A percentile compares a stretch with the other conserved stretches of the same genome.
Evolutionary conservation across 2,329 filamentous ascomycete species (phyloP).

Genomic region (Hypoxylon sp.): DNA sequence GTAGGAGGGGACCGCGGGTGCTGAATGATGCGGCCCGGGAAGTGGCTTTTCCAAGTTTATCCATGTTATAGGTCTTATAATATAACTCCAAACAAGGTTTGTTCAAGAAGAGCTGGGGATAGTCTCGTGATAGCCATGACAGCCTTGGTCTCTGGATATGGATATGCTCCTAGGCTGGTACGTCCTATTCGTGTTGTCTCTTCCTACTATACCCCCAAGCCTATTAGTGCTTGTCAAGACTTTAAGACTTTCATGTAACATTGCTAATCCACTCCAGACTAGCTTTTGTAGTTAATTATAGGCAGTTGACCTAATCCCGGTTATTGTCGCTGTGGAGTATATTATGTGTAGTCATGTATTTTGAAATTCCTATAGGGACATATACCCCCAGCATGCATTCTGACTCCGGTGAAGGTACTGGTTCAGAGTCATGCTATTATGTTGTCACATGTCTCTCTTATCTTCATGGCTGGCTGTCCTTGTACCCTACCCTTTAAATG

Average conservation of each 20-base stretch:
- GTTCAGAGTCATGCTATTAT: conserved; percentile 21
- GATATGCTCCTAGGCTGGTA: conserved; percentile 3
- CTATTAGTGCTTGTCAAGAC: neutral
- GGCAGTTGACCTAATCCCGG: neutral
- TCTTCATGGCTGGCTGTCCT: conserved; percentile 7
- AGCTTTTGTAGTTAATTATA: neutral
- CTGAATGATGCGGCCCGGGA: conserved; percentile 20
- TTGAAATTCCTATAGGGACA: conserved; percentile 9
- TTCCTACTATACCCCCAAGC: neutral
- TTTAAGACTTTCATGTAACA: neutral
- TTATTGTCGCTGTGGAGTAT: conserved; percentile 9
- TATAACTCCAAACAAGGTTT: neutral
- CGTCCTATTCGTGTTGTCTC: neutral
- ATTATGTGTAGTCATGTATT: conserved; percentile 6
- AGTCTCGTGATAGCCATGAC: neutral
- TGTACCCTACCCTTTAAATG: conserved; percentile 18
- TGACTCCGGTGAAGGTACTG: conserved; percentile 5
- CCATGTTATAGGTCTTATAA: neutral
- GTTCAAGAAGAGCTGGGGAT: neutral
- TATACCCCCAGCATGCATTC: conserved; percentile 6
- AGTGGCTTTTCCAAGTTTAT: conserved; percentile 11
- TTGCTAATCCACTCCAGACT: neutral
- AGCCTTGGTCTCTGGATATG: conserved; percentile 3
- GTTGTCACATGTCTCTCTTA: conserved; percentile 34
- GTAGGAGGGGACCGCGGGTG: conserved; percentile 21